Conservation (phyloP, 352 stramenopile genomes). For the Pythium chondricola region DNA sequence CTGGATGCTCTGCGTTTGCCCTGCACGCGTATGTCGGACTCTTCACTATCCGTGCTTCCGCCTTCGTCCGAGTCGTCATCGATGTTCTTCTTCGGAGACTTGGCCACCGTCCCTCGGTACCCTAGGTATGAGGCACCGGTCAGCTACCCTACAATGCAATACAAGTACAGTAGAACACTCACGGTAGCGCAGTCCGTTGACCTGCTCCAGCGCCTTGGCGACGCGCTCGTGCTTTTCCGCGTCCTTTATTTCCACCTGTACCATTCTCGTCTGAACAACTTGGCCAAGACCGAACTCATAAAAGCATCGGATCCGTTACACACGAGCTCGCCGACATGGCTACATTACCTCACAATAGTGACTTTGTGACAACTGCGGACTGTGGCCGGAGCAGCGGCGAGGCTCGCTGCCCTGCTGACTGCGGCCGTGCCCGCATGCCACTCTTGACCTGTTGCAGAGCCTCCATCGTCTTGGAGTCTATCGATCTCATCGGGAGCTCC, state of each 20-base stretch:
- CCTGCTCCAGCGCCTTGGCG: constrained; percentile 53
- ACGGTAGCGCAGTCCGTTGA: constrained; percentile 68
- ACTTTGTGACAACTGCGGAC: constrained; percentile 12
- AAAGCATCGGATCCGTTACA: too few species aligned
- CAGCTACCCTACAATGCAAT: neutral
- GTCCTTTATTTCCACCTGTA: constrained; percentile 18
- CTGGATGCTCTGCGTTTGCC: neutral
- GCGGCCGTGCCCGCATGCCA: constrained; percentile 31
- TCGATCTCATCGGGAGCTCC: constrained; percentile 6
- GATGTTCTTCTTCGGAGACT: constrained; percentile 17
- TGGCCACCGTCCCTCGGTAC: constrained; percentile 29
- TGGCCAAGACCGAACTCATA: too few species aligned
- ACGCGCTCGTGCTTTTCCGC: constrained; percentile 52
- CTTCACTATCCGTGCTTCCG: neutral
- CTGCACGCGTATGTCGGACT: too few species aligned
- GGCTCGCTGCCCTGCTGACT: constrained; percentile 24
- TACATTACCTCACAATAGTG: constrained; percentile 15
- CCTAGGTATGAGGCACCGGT: constrained; percentile 19
- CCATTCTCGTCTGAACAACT: too few species aligned
- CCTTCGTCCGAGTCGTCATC: constrained; percentile 29
- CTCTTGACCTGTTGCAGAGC: constrained; percentile 43
- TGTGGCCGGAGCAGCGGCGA: constrained; percentile 2
- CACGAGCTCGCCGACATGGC: too few species aligned
- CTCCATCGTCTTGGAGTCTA: constrained; percentile 32
- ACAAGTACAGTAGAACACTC: constrained; percentile 3